A percentile compares a stretch with the other conserved stretches of the same genome.
Conservation (phyloP, 139 green algal genomes). For the Asterochloris sp. region DNA sequence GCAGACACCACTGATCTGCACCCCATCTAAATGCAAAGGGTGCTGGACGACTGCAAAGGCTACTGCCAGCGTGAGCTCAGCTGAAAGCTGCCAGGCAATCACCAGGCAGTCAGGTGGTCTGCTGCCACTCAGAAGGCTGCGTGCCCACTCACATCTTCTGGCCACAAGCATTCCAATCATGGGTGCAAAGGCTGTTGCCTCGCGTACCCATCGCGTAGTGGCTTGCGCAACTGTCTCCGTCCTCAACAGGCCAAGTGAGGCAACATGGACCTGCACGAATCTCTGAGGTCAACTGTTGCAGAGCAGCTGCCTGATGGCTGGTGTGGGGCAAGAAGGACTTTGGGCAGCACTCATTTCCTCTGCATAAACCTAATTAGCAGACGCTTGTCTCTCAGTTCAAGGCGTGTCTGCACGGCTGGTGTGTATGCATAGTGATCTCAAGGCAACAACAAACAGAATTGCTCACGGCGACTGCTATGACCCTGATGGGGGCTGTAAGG, state of each 20-base stretch:
- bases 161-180: slow-evolving; percentile 16
- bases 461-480: neutral
- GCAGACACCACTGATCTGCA: neutral
- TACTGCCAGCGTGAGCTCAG: neutral
- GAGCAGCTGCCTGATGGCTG: too few relatives aligned
- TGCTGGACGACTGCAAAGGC: neutral
- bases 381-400: too few relatives aligned
- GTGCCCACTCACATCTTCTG: slow-evolving; percentile 1
- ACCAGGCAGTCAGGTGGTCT: neutral
- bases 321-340: too few relatives aligned
- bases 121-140: neutral
- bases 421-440: too few relatives aligned
- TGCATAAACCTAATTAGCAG: too few relatives aligned
- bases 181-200: slow-evolving; percentile 12
- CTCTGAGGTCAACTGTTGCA: too few relatives aligned
- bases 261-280: neutral
- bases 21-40: neutral
- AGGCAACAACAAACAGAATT: neutral
- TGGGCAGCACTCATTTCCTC: too few relatives aligned
- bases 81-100: neutral
- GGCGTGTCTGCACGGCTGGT: too few relatives aligned
- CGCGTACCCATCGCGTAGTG: neutral
- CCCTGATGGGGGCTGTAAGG: slow-evolving; percentile 1
- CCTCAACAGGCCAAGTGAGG: neutral
- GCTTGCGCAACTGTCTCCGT: neutral